These are phyloP conservation scores for Tetrahymena borealis DNA, from an alignment of 73 alveolate genomes.

Conservation along the genomic window DNA sequence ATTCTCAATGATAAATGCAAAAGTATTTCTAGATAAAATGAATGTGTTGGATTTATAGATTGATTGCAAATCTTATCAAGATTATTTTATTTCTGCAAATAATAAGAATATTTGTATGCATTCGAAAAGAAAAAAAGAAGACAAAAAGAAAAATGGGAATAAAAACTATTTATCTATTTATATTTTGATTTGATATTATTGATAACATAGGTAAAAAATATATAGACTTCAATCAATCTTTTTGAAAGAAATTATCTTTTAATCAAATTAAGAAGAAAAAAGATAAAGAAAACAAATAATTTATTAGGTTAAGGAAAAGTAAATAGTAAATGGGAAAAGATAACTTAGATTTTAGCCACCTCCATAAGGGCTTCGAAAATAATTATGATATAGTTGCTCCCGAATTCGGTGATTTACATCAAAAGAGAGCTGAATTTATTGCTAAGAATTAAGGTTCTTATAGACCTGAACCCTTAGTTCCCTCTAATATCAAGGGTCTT, in stretches of 20 bases:
- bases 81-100: not conserved
- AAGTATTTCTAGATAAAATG: not conserved
- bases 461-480: conserved; percentile 7
- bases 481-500: conserved; percentile 18
- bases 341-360: conserved; percentile 9
- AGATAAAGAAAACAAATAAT: not conserved
- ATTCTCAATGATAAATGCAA: no score
- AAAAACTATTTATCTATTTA: not conserved
- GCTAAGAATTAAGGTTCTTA: conserved; percentile 12
- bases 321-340: not conserved
- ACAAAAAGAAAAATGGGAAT: not conserved
- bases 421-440: conserved; percentile 10
- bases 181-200: not conserved
- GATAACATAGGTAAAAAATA: not conserved
- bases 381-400: conserved; percentile 27
- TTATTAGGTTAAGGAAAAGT: not conserved
- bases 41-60: not conserved
- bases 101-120: not conserved
- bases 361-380: conserved; percentile 17
- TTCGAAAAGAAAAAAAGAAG: not conserved
- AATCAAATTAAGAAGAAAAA: not conserved
- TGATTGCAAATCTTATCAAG: not conserved
- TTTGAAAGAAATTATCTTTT: not conserved
- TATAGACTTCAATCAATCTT: not conserved
- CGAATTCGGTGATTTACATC: conserved; percentile 23